phyloP scores from a whole-genome alignment of 208 protist genomes.

The Endotrypanum monterogeii region DNA sequence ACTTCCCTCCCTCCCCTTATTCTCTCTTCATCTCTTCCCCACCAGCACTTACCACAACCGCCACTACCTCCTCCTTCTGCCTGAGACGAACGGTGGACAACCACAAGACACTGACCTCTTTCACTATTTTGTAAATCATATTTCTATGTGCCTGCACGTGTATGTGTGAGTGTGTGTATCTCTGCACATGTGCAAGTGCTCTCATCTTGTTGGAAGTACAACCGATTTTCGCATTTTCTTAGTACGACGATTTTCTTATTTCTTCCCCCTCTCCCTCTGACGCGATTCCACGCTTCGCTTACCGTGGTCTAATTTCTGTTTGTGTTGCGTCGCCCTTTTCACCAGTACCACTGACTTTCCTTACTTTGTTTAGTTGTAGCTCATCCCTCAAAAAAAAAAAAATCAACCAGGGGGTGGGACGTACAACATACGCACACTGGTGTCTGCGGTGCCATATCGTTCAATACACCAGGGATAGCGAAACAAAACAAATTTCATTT shows the following conservation, averaged over 20 bases:
- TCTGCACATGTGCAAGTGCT: neutral
- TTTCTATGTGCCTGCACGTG: neutral
- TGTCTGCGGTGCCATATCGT: neutral
- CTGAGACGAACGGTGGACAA: neutral
- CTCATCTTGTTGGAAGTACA: neutral
- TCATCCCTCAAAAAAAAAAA: neutral
- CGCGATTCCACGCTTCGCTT: neutral
- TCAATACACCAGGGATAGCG: neutral
- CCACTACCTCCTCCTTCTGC: too few species aligned
- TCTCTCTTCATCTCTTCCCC: too few species aligned
- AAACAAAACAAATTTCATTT: neutral
- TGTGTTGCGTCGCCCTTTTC: neutral
- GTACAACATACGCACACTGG: neutral
- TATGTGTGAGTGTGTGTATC: conserved; percentile 7
- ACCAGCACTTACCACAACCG: too few species aligned
- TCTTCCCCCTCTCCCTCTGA: neutral
- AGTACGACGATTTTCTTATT: neutral
- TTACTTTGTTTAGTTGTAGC: neutral
- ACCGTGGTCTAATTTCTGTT: neutral
- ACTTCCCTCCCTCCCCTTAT: neutral
- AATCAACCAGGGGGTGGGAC: too few species aligned
- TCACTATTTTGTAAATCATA: neutral
- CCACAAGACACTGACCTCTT: neutral
- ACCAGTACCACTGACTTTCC: neutral
- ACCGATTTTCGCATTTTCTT: neutral